These are phyloP conservation scores for Graphilbum ipis-grandicollis DNA, from an alignment of 2,329 filamentous ascomycete genomes.

Conservation along the genomic window DNA sequence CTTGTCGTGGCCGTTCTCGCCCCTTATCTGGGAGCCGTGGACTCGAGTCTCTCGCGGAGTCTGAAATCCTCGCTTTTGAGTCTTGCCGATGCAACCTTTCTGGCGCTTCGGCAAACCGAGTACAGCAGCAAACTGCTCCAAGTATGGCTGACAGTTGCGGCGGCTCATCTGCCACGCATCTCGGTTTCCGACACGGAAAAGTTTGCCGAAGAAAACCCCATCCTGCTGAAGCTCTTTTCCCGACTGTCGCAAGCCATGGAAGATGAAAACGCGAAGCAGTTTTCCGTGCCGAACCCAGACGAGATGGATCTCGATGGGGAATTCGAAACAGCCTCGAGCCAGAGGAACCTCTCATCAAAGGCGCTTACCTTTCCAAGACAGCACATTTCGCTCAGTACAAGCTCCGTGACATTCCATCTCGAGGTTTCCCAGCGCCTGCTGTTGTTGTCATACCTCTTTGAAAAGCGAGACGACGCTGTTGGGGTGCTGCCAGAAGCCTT, in stretches of 20 bases:
- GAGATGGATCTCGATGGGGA: slow-evolving; percentile 51
- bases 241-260: slow-evolving; percentile 19
- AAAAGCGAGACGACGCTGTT: slow-evolving; percentile 25
- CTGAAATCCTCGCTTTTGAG: slow-evolving; percentile 24
- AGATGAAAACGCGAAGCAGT: slow-evolving; percentile 16
- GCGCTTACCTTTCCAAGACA: slow-evolving; percentile 26
- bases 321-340: slow-evolving; percentile 42
- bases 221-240: slow-evolving; percentile 25
- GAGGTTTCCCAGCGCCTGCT: slow-evolving; percentile 28
- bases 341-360: slow-evolving; percentile 20
- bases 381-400: slow-evolving; percentile 23
- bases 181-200: slow-evolving; percentile 18
- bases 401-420: slow-evolving; percentile 27
- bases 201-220: slow-evolving; percentile 20
- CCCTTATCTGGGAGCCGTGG: slow-evolving; percentile 27
- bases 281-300: slow-evolving; percentile 23
- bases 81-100: slow-evolving; percentile 23
- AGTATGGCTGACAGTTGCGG: slow-evolving; percentile 24
- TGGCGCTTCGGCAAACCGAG: slow-evolving; percentile 22
- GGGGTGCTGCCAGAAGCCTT: slow-evolving; percentile 32
- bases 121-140: slow-evolving; percentile 29
- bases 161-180: slow-evolving; percentile 28
- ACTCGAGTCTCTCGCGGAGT: slow-evolving; percentile 30
- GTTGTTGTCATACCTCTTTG: slow-evolving; percentile 24
- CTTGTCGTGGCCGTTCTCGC: slow-evolving; percentile 27